Conservation (phyloP, 345 rosid genomes). For the Lenwebbia sp. region DNA sequence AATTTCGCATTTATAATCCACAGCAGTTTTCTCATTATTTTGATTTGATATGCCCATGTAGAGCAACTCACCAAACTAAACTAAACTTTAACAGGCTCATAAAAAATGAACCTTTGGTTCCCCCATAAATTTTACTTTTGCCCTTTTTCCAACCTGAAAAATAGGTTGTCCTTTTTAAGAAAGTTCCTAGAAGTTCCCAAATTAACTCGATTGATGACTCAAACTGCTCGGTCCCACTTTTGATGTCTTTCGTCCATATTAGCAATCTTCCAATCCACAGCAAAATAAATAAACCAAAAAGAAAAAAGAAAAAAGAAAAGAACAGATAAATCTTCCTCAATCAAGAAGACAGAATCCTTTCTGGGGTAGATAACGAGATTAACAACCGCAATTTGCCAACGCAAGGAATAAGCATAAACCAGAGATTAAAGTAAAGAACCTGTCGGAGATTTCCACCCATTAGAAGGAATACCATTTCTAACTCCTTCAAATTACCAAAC, state of each 20-base stretch:
- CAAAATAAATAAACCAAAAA: not conserved
- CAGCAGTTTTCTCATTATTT: not conserved
- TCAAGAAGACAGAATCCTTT: not conserved
- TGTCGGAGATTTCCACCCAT: slow-evolving; percentile 12
- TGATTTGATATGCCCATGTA: not conserved
- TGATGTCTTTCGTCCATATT: not conserved
- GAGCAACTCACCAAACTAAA: not conserved
- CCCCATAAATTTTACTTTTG: not conserved
- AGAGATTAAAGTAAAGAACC: slow-evolving; percentile 3
- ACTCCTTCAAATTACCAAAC: not conserved
- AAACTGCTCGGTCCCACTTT: not conserved
- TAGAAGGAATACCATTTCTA: not conserved
- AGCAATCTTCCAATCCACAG: not conserved
- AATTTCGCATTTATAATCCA: not conserved
- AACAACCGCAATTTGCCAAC: not conserved
- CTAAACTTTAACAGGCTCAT: not conserved
- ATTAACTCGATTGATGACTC: not conserved
- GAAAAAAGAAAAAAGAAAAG: not conserved
- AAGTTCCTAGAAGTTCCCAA: not conserved
- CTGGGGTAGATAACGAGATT: not conserved
- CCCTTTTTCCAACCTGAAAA: not conserved
- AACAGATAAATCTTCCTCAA: not conserved
- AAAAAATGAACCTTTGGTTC: not conserved
- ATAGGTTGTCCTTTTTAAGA: not conserved
- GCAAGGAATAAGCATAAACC: not conserved